A percentile compares a stretch with the other conserved stretches of the same genome.
Evolutionary conservation across 345 rosid species (phyloP).

Genomic region (Eucalyptus marginata): DNA sequence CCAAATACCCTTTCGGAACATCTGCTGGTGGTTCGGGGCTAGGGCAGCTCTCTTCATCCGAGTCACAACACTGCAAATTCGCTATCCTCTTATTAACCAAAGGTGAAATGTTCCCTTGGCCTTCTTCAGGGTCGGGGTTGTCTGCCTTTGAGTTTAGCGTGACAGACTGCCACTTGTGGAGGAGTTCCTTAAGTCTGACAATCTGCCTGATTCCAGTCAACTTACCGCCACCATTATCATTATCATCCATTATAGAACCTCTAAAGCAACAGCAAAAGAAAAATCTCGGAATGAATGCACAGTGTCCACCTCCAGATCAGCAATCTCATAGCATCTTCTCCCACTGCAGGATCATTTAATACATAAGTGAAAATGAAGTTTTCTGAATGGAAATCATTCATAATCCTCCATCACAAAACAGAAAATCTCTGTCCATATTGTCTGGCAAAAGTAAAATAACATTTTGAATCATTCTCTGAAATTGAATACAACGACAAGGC

Average conservation of each 20-base stretch:
- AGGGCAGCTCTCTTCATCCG: constrained; percentile 72
- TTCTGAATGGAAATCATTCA: neutral
- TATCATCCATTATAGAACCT: constrained; percentile 34
- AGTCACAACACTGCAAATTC: constrained; percentile 35
- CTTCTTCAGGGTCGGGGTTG: constrained; percentile 1
- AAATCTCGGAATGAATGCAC: neutral
- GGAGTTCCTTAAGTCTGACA: constrained; percentile 66
- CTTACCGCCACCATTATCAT: constrained; percentile 37
- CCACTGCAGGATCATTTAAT: neutral
- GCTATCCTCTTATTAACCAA: constrained; percentile 40
- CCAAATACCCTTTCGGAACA: constrained; percentile 85
- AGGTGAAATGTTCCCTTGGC: constrained; percentile 19
- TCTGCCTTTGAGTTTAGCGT: constrained; percentile 33
- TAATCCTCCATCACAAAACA: neutral
- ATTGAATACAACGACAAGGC: neutral
- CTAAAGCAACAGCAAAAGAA: neutral
- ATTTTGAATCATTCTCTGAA: neutral
- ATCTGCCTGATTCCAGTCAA: constrained; percentile 74
- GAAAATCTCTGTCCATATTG: neutral
- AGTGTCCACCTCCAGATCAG: constrained; percentile 5
- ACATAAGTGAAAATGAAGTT: neutral
- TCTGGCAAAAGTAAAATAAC: neutral
- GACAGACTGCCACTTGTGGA: constrained; percentile 90
- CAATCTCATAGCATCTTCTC: constrained; percentile 34
- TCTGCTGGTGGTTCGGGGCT: constrained; percentile 69